Evolutionary conservation across 225 moss, liverwort and hornwort species (phyloP).

Genomic region (Bryum argenteum): DNA sequence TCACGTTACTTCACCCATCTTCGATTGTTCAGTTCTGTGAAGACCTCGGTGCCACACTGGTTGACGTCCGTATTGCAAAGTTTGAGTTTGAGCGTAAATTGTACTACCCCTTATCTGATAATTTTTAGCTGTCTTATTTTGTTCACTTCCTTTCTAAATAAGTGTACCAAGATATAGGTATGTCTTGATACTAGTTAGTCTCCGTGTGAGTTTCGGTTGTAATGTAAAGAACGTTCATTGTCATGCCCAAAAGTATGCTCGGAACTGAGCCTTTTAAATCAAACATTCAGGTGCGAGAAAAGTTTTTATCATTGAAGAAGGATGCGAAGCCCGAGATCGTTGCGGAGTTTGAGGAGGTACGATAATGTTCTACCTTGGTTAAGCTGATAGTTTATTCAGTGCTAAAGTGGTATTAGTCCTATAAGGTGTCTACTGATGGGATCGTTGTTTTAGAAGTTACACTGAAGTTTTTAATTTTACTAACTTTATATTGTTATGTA

Average conservation of each 20-base stretch:
- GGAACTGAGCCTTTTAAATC: slow-evolving; percentile 25
- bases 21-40: slow-evolving; percentile 27
- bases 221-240: not conserved
- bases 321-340: slow-evolving; percentile 93
- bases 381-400: slow-evolving; percentile 10
- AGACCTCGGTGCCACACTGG: slow-evolving; percentile 12
- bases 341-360: slow-evolving; percentile 85
- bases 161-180: slow-evolving; percentile 2
- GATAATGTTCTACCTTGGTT: not conserved
- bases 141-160: not conserved
- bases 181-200: slow-evolving; percentile 15
- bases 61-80: slow-evolving; percentile 5
- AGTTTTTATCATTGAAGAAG: slow-evolving; percentile 80
- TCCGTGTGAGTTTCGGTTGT: not conserved
- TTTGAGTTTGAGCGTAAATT: not conserved
- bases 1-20: slow-evolving; percentile 19
- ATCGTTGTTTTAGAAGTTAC: not conserved
- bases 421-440: slow-evolving; percentile 7
- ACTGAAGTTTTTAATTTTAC: not conserved
- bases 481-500: not conserved
- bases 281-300: slow-evolving; percentile 75
- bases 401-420: not conserved
- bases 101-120: slow-evolving; percentile 1
- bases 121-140: not conserved
- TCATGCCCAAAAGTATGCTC: slow-evolving; percentile 2